Evolutionary conservation across 768 basidiomycete species (phyloP), one percentile per base, ranked within the genome.

Genomic region (Mycena olivaceomarginata): DNA sequence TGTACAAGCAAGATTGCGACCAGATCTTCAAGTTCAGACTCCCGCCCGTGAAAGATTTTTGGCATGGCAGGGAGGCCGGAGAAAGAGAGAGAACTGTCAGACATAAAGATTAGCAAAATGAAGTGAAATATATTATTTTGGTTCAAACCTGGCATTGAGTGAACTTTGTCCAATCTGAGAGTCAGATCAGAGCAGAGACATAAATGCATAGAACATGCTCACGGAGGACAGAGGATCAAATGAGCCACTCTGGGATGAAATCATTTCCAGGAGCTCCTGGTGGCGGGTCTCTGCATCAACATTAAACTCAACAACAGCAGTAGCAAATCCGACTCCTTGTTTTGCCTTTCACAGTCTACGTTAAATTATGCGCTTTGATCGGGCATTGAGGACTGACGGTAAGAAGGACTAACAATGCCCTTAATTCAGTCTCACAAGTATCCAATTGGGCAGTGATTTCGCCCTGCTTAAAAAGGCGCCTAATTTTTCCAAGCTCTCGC

Each of bases 161-260:
- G 53, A 22, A 22, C 53, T 56, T 56, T 12, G 53, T n/a, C 53
- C 53, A 56, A 56, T 56, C 53, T 56, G 53, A 56, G 53, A 15
- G 9, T 20, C 22, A 31, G n/a, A 56, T n/a, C n/a, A 22, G n/a
- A 56, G 53, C 15, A 10, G 37, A 15, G 11, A 13, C 31, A 60
- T 31, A 60, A 18, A 11, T 60, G 22, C 8, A 60, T 60, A 31
- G 25, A 18, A 11, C 59, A 37, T 60, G 59, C 59, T 60, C 16
- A 60, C 59, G 9, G 13, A 60, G 37, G 59, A 60, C 59, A 39
- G 31, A 18, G 59, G 31, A 2, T 60, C 59, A 60, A 60, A 60
- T 60, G 59, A 60, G 59, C 31, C 37, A 60, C 59, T 60, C 59
- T 60, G 59, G 25, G 59, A 60, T 37, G 59, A 60, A 60, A 60